These are phyloP conservation scores for Scedosporium minutisporum DNA, from an alignment of 2,329 filamentous ascomycete genomes.

Conservation along the genomic window DNA sequence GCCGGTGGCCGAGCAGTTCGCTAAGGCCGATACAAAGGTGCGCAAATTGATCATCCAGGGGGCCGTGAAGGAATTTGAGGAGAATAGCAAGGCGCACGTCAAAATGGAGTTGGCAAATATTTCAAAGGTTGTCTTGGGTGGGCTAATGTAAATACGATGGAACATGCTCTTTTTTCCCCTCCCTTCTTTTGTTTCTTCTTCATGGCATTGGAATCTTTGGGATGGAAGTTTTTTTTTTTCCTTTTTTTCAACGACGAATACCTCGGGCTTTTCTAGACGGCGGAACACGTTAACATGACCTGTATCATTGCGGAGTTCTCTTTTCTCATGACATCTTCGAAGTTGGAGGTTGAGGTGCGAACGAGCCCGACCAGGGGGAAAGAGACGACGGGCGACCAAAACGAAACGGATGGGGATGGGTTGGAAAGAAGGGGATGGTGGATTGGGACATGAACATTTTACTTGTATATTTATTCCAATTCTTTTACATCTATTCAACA, in stretches of 20 bases:
- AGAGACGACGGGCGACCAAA: no score
- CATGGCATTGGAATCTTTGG: no score
- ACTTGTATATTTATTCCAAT: neutral
- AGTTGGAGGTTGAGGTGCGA: no score
- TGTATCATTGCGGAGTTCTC: neutral
- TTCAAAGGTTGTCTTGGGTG: constrained; percentile 80
- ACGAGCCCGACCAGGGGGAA: no score
- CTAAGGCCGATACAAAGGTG: constrained; percentile 77
- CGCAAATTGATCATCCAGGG: constrained; percentile 83
- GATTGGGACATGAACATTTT: neutral
- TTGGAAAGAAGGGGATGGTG: neutral
- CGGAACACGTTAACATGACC: neutral
- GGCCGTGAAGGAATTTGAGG: constrained; percentile 87
- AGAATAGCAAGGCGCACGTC: constrained; percentile 64
- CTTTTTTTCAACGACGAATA: neutral
- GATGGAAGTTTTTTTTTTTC: neutral
- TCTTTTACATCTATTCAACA: neutral
- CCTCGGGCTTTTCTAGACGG: neutral
- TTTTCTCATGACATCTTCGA: neutral
- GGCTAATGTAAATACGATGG: constrained; percentile 50
- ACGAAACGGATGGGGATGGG: no score
- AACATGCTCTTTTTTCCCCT: no score
- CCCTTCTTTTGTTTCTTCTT: no score
- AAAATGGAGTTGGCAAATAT: constrained; percentile 78
- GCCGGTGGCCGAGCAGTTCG: constrained; percentile 71